Percentiles rank a stretch among this genome's conserved stretches.
phyloP scores from a whole-genome alignment of 352 stramenopile genomes.

The Phytopythium ostracodes region DNA sequence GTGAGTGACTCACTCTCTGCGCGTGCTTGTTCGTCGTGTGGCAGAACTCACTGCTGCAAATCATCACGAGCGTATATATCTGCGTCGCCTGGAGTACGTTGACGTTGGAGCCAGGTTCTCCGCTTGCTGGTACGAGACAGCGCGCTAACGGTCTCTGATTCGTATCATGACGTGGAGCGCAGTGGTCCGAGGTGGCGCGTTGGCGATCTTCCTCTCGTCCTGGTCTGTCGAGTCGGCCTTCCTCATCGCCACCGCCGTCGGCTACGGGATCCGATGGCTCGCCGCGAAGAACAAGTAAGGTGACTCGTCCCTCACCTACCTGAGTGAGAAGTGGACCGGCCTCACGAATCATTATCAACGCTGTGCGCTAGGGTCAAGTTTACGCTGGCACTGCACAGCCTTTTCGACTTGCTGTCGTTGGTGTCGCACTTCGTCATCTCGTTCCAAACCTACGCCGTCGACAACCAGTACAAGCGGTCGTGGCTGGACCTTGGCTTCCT shows the following conservation, averaged over 20 bases:
- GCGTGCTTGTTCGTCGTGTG: background rate
- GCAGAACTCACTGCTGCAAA: constrained; percentile 76
- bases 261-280: constrained; percentile 73
- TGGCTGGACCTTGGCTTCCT: constrained; percentile 88
- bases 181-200: constrained; percentile 71
- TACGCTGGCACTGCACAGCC: constrained; percentile 56
- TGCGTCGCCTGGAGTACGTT: constrained; percentile 83
- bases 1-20: constrained; percentile 1
- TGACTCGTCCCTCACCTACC: background rate
- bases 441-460: constrained; percentile 60
- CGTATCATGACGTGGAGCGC: background rate
- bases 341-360: background rate
- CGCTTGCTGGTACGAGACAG: background rate
- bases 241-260: constrained; percentile 64
- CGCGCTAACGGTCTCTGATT: background rate
- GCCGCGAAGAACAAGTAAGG: constrained; percentile 81
- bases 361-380: constrained; percentile 41
- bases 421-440: constrained; percentile 81
- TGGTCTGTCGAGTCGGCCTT: constrained; percentile 81
- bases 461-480: constrained; percentile 50
- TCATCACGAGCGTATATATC: constrained; percentile 73
- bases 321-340: no score
- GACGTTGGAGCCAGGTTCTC: background rate
- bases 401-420: constrained; percentile 81
- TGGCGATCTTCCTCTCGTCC: constrained; percentile 68